A percentile compares a stretch with the other conserved stretches of the same genome.
phyloP scores from a whole-genome alignment of 768 basidiomycete genomes.

The Agaricus blazei region DNA sequence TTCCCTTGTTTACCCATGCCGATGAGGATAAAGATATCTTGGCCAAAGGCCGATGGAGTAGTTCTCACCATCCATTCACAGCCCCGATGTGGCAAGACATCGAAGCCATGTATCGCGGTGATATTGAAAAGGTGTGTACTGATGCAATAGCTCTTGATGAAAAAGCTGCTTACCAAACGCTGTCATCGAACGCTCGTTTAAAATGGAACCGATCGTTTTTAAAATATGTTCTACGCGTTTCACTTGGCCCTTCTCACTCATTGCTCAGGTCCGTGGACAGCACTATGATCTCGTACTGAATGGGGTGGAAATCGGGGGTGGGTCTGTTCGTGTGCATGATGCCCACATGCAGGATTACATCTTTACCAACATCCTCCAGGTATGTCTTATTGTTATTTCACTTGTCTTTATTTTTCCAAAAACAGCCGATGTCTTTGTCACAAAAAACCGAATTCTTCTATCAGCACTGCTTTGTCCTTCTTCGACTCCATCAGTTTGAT shows the following conservation, averaged over 20 bases:
- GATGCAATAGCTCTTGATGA: slow-evolving; percentile 2
- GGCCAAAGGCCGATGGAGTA: slow-evolving; percentile 85
- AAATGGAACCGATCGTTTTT: background rate
- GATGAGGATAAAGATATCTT: slow-evolving; percentile 86
- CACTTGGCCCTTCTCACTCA: background rate
- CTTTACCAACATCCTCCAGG: slow-evolving; percentile 73
- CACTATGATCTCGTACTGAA: slow-evolving; percentile 96
- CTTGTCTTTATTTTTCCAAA: too few relatives aligned
- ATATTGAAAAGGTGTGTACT: slow-evolving; percentile 47
- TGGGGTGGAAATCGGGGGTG: slow-evolving; percentile 91
- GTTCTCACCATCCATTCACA: slow-evolving; percentile 94
- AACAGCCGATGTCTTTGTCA: background rate
- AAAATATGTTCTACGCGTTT: background rate
- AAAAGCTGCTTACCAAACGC: slow-evolving; percentile 8
- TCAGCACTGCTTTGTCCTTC: background rate
- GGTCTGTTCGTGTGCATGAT: slow-evolving; percentile 91
- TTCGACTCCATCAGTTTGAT: background rate
- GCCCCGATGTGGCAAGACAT: slow-evolving; percentile 93
- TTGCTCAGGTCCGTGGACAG: slow-evolving; percentile 77
- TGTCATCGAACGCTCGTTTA: background rate
- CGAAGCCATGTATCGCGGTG: slow-evolving; percentile 65
- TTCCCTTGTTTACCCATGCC: slow-evolving; percentile 83
- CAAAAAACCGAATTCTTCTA: background rate
- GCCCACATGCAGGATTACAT: slow-evolving; percentile 82
- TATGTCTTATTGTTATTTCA: slow-evolving; percentile 23